These are phyloP conservation scores for Suillus lakei DNA, from an alignment of 768 basidiomycete species.

Conservation along the genomic window DNA sequence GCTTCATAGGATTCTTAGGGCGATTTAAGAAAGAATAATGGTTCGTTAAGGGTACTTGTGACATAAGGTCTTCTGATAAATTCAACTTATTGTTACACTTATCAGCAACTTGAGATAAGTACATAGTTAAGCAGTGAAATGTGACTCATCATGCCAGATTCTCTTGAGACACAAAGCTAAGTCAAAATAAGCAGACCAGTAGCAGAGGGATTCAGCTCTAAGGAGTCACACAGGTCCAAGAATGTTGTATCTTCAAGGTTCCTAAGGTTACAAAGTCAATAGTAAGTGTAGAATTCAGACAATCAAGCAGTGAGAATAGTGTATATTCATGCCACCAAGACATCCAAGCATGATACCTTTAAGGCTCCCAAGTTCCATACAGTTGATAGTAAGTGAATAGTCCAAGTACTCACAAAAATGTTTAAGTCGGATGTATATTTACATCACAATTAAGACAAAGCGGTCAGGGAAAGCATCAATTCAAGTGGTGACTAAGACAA, in stretches of 20 bases:
- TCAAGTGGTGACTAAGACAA: conserved; percentile 1
- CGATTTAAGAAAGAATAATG: too few relatives aligned
- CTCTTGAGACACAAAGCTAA: not conserved
- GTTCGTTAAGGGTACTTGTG: too few relatives aligned
- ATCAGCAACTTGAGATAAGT: too few relatives aligned
- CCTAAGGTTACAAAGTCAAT: not conserved
- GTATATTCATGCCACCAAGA: not conserved
- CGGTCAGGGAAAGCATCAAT: not conserved
- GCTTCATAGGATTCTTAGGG: too few relatives aligned
- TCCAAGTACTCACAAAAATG: not conserved
- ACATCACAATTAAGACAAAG: not conserved
- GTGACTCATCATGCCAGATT: not conserved
- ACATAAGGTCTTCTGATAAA: too few relatives aligned
- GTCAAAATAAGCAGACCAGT: not conserved
- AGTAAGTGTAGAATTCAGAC: not conserved
- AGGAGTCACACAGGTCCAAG: not conserved
- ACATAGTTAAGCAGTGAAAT: not conserved
- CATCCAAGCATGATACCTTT: not conserved
- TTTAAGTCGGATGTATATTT: not conserved
- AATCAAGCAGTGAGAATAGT: not conserved
- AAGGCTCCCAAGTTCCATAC: not conserved
- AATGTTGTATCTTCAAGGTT: not conserved
- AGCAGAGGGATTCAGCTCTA: not conserved
- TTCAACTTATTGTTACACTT: too few relatives aligned
- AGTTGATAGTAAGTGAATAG: not conserved